Base-by-base conservation (phyloP, 257 asterid genomes). In the Solanum commersonii region DNA sequence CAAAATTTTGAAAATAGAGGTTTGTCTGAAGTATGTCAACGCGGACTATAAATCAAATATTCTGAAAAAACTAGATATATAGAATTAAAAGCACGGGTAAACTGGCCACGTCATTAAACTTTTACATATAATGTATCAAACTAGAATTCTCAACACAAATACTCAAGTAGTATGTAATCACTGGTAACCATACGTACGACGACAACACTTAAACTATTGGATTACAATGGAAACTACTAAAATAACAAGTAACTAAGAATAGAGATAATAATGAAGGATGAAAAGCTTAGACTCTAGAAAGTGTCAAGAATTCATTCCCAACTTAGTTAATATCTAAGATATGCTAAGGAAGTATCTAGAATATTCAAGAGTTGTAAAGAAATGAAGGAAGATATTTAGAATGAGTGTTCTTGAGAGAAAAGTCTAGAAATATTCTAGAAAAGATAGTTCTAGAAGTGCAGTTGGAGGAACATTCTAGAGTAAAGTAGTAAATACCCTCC, bases 31-130 rank as follows among this genome's bases (percentile, higher is more conserved):
- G 56, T 44, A 14, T 46, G 56, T 46, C 7, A 46, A 46, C 1
- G 20, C 20, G 56, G 6, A 16, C 0, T 46, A 46, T 0, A 46
- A 14, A 0, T 46, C 6, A 46, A 14, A 14, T 46, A 46, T 46
- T 46, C 0, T 46, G 0, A 46, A 46, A 14, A 46, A 46, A 14
- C 7, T 46, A 46, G 20, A 46, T 13, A 46, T 46, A 46, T 46
- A 46, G 56, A 0, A 46, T 46, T 13, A 13, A 46, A 46, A 46
- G 18, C 2, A 5, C 56, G 0, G 22, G 77, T 1, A 70, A 27
- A 68, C 10, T 27, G 11, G 20, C 18, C 20, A 67, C 20, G 9
- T 27, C 22, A 27, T 67, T 12, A 67, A 68, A 2, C 31, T 29
- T 68, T 27, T 14, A 29, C 2, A 9, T 3, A 14, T 68, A 68